phyloP scores from a whole-genome alignment of 1,139 yeast genomes.

The Magnusiomyces sp. region DNA sequence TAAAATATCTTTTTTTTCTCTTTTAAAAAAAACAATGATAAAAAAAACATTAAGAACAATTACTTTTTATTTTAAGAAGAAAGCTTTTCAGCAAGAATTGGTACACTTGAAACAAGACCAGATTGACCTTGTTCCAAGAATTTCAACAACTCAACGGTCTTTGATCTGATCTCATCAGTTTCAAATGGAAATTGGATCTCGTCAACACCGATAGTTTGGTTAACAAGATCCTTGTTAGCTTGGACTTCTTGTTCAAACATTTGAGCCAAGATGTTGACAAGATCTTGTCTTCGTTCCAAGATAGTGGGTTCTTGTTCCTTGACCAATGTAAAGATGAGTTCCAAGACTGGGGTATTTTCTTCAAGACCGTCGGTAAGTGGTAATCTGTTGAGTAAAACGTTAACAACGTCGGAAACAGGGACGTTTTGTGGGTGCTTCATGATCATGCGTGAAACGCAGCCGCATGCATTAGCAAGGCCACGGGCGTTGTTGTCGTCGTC shows the following conservation, averaged over 20 bases:
- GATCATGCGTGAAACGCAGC: constrained; percentile 92
- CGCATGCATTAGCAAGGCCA: constrained; percentile 89
- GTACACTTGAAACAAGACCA: constrained; percentile 33
- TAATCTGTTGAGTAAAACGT: constrained; percentile 65
- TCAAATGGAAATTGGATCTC: constrained; percentile 68
- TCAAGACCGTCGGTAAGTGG: constrained; percentile 87
- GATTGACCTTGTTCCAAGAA: constrained; percentile 58
- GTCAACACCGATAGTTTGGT: constrained; percentile 43
- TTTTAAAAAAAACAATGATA: no score
- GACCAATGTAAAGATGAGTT: constrained; percentile 64
- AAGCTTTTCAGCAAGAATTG: constrained; percentile 11
- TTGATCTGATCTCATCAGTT: constrained; percentile 51
- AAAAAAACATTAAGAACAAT: no score
- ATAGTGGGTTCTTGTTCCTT: constrained; percentile 53
- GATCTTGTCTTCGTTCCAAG: constrained; percentile 49
- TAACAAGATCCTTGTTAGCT: constrained; percentile 51
- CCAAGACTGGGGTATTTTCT: constrained; percentile 87
- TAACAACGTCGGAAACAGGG: constrained; percentile 74
- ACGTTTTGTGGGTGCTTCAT: constrained; percentile 62
- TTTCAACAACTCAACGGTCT: constrained; percentile 63
- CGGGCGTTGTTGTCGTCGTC: constrained; percentile 72
- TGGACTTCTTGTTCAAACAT: constrained; percentile 65
- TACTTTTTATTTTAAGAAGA: neutral
- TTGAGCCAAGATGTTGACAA: constrained; percentile 59
- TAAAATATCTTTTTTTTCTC: no score